These are phyloP conservation scores for Hemerocallis citrina DNA, from an alignment of 106 monocot species.

Conservation along the genomic window DNA sequence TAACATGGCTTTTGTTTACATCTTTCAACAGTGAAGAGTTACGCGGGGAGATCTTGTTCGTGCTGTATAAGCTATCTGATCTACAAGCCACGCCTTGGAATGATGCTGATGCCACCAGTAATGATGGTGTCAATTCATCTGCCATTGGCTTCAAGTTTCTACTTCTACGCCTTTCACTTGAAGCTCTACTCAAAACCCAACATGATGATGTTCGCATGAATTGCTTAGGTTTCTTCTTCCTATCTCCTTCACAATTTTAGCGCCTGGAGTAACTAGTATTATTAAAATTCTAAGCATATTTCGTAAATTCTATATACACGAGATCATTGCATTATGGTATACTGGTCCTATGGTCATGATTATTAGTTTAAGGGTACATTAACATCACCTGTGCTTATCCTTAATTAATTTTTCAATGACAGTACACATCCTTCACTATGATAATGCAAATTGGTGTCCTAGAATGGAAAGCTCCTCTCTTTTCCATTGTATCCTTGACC, in stretches of 20 bases:
- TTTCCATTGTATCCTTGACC: too few species aligned
- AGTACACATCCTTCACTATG: too few species aligned
- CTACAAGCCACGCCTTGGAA: conserved; percentile 50
- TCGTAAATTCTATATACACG: too few species aligned
- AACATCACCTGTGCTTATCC: too few species aligned
- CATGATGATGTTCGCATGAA: conserved; percentile 84
- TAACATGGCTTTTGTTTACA: neutral
- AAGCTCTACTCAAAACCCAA: conserved; percentile 73
- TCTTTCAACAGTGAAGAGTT: conserved; percentile 68
- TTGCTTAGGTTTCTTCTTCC: conserved; percentile 63
- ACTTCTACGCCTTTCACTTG: conserved; percentile 42
- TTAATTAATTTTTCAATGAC: too few species aligned
- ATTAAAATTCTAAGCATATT: too few species aligned
- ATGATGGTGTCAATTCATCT: conserved; percentile 15
- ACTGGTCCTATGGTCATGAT: too few species aligned
- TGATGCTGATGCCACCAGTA: neutral
- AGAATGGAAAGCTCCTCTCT: too few species aligned
- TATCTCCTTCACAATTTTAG: neutral
- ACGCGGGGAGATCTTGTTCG: conserved; percentile 79
- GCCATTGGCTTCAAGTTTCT: conserved; percentile 10
- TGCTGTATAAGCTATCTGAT: conserved; percentile 72
- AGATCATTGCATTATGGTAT: too few species aligned
- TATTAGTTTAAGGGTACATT: too few species aligned
- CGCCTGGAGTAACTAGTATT: too few species aligned
- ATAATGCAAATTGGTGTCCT: too few species aligned